Evolutionary conservation across 2,329 filamentous ascomycete genomes (phyloP).

Genomic region (Hymenoscyphus scutula): DNA sequence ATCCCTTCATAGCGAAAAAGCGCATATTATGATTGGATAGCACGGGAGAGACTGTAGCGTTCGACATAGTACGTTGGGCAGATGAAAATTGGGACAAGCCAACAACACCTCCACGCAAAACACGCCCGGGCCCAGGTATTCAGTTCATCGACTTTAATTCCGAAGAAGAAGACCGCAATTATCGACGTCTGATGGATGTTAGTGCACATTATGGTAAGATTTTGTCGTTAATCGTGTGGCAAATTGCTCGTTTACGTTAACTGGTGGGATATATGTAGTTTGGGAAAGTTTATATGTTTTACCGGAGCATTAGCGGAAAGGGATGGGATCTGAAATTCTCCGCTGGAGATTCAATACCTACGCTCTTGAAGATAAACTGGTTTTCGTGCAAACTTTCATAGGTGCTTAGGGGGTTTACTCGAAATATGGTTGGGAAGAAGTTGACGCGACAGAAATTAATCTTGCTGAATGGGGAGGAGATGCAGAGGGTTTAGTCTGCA

Average conservation of each 20-base stretch:
- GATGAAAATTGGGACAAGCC: background rate
- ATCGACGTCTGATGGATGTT: background rate
- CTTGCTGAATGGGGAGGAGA: background rate
- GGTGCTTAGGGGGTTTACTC: background rate
- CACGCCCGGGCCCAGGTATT: background rate
- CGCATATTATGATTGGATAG: background rate
- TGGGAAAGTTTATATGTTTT: background rate
- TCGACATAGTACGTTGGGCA: background rate
- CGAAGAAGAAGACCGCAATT: background rate
- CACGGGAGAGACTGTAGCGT: background rate
- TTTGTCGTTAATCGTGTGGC: background rate
- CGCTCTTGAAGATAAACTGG: background rate
- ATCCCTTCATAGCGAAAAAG: background rate
- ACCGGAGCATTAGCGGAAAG: background rate
- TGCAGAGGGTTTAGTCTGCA: background rate
- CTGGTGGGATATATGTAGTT: background rate
- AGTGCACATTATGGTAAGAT: background rate
- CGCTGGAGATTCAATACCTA: background rate
- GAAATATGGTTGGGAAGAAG: background rate
- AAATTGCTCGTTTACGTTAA: background rate
- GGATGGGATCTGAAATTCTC: background rate
- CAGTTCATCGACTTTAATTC: background rate
- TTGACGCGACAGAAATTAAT: background rate
- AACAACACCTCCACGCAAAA: background rate
- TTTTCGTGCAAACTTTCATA: background rate